These are phyloP conservation scores for Eutrema yunnanense DNA, from an alignment of 345 rosid genomes.

Conservation along the genomic window DNA sequence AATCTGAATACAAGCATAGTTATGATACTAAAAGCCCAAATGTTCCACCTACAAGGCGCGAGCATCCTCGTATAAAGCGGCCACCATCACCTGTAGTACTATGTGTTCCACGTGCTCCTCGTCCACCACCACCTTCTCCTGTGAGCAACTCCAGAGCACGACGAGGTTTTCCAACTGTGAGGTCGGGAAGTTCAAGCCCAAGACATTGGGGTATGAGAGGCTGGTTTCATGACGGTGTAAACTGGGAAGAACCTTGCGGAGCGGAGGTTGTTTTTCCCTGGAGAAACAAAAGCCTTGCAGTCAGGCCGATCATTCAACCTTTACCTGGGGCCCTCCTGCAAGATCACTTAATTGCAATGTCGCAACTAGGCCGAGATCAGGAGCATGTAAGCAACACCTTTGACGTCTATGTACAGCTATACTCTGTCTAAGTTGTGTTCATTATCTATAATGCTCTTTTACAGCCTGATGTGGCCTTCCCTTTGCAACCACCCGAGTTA, in stretches of 20 bases:
- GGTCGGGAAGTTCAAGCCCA: conserved; percentile 99
- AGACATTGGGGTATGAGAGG: conserved; percentile 96
- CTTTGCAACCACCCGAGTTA: conserved; percentile 68
- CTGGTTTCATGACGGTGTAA: conserved; percentile 68
- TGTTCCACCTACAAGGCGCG: conserved; percentile 68
- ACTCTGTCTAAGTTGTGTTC: conserved; percentile 19
- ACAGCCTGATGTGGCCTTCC: conserved; percentile 91
- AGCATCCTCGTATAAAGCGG: conserved; percentile 81
- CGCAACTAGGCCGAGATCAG: conserved; percentile 89
- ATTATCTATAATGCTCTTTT: conserved; percentile 31
- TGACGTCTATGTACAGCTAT: not conserved
- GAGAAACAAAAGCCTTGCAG: conserved; percentile 78
- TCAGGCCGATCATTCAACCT: conserved; percentile 78
- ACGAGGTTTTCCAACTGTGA: conserved; percentile 88
- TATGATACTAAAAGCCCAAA: conserved; percentile 75
- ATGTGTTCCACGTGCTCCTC: conserved; percentile 92
- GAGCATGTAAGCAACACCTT: conserved; percentile 65
- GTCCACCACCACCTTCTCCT: conserved; percentile 94
- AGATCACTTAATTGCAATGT: conserved; percentile 82
- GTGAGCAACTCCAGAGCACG: conserved; percentile 81
- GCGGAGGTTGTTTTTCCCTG: conserved; percentile 94
- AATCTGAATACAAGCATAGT: conserved; percentile 58
- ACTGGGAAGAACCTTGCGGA: conserved; percentile 73
- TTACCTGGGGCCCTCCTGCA: conserved; percentile 76
- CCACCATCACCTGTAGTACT: conserved; percentile 98